A percentile compares a stretch with the other conserved stretches of the same genome.
Evolutionary conservation across 2,329 filamentous ascomycete species (phyloP).

Genomic region (Stemphylium beticola): DNA sequence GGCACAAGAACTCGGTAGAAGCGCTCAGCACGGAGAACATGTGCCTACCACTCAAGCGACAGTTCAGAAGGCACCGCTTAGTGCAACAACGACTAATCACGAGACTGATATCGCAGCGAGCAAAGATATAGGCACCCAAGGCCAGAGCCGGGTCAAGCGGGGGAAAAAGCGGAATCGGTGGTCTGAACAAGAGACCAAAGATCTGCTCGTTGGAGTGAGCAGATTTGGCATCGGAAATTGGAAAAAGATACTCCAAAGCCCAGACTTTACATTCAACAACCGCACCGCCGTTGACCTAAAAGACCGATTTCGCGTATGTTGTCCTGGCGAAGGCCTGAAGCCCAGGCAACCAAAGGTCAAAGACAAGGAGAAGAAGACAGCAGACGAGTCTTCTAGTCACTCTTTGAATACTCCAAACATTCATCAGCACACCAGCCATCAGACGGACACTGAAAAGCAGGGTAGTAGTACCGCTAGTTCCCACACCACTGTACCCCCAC

Average conservation of each 20-base stretch:
- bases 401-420: background rate
- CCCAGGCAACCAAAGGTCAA: conserved; percentile 48
- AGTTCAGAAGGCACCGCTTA: background rate
- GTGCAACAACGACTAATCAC: background rate
- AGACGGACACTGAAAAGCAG: background rate
- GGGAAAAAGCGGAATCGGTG: conserved; percentile 64
- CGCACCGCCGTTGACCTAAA: conserved; percentile 69
- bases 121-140: conserved; percentile 3
- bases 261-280: conserved; percentile 63
- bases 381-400: background rate
- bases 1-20: conserved; percentile 1
- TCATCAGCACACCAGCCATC: background rate
- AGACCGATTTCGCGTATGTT: conserved; percentile 65
- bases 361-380: conserved; percentile 16
- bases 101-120: background rate
- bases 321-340: conserved; percentile 50
- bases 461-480: background rate
- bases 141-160: conserved; percentile 41
- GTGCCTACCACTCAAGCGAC: background rate
- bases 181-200: conserved; percentile 67
- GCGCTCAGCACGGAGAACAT: conserved; percentile 1
- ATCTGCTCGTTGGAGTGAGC: conserved; percentile 64
- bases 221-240: conserved; percentile 69
- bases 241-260: conserved; percentile 66
- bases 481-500: background rate